Base-by-base conservation (phyloP, 2,329 filamentous ascomycete genomes). In the Xylaria sp. region DNA sequence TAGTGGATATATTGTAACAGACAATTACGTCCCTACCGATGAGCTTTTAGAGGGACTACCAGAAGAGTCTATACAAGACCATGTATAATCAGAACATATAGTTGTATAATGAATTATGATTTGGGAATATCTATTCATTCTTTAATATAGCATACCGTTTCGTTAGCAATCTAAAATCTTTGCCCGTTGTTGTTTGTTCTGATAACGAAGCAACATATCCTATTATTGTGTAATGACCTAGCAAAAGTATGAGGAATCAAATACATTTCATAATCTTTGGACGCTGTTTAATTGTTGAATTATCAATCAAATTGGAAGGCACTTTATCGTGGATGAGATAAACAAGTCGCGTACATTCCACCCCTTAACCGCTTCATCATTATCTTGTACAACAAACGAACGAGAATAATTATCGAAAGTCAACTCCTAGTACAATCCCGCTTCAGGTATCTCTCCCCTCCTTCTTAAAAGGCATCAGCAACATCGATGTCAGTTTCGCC, bases 41-140 rank as follows among this genome's bases (percentile, higher is more conserved):
- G 52, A 67, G 64, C 44, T 68, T 12, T 4, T 71, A 28, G 65
- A 28, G 3, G 71, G 71, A 9, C 50, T 73, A 13, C 71, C 71
- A 12, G 71, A 59, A 31, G 71, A 73, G 41, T 73, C 71, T 37
- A 15, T 71, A 3, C 51, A 64, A 18, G 50, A 50, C 46, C 34
- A 41, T 20, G 18, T 52, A 25, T 50, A 34, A 52, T 44, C 5
- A 44, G 12, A 15, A 44, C 7, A 44, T 44, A 3, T 28, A 28
- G 28, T 28, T 28, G 28, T 28, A 28, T 28, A 28, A 28, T 28
- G 4, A 28, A 28, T 28, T 3, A 1, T 28, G 28, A 6, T 28
- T 28, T 28, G 28, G 28, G 28, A 28, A 28, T 6, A 28, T 28
- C 28, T 28, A 28, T 28, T 6, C 5, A 28, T 28, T 28, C 28